A percentile compares a stretch with the other conserved stretches of the same genome.
Conservation (phyloP, 176 grass and related monocot genomes). For the Cenchrus purpureus region DNA sequence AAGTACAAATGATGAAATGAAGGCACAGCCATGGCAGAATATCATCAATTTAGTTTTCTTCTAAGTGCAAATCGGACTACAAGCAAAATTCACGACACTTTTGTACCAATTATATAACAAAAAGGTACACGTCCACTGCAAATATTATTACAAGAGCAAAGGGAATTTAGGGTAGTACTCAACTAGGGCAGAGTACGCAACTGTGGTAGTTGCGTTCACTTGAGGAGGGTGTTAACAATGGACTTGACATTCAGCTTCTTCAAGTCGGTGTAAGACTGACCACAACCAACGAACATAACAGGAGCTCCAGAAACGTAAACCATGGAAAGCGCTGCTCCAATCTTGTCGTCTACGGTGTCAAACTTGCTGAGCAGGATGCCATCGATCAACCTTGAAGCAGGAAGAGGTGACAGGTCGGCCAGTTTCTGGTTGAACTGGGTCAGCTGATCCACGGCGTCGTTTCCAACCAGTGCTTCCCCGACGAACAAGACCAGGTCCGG, state of each 20-base stretch:
- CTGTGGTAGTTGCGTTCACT: background rate
- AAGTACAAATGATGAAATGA: no score
- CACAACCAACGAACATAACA: slow-evolving; percentile 70
- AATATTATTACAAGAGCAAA: background rate
- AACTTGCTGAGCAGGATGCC: slow-evolving; percentile 78
- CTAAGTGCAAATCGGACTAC: no score
- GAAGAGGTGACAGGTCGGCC: slow-evolving; percentile 51
- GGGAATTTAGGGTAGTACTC: background rate
- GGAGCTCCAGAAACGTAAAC: slow-evolving; percentile 73
- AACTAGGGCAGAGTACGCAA: background rate
- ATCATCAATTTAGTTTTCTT: no score
- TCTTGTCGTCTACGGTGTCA: slow-evolving; percentile 67
- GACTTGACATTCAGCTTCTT: slow-evolving; percentile 79
- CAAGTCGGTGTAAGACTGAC: slow-evolving; percentile 65
- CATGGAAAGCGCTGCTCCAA: slow-evolving; percentile 69
- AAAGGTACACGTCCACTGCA: background rate
- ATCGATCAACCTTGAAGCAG: slow-evolving; percentile 64
- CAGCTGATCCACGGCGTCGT: slow-evolving; percentile 74
- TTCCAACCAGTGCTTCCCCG: slow-evolving; percentile 69
- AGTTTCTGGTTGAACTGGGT: slow-evolving; percentile 73
- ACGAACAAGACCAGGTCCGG: slow-evolving; percentile 70
- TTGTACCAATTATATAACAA: background rate
- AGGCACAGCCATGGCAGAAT: no score
- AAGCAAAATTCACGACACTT: no score
- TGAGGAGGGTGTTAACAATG: slow-evolving; percentile 52